Evolutionary conservation across 1,139 yeast species (phyloP).

Genomic region (Nakaseomyces sp.): DNA sequence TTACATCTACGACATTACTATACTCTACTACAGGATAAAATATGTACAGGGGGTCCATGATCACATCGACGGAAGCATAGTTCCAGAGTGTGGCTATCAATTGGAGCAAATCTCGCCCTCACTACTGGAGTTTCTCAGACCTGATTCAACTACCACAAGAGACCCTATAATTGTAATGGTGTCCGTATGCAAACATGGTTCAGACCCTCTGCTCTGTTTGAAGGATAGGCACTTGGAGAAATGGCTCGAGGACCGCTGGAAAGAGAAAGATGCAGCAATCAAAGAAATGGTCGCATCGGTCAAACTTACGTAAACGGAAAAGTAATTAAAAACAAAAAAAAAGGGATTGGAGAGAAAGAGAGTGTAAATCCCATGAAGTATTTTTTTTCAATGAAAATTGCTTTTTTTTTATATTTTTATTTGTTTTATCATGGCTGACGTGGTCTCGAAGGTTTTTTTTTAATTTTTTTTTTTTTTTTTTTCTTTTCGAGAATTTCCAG

Average conservation of each 20-base stretch:
- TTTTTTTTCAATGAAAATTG: too few species aligned
- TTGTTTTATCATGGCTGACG: background rate
- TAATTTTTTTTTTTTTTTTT: too few species aligned
- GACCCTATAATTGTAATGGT: constrained; percentile 40
- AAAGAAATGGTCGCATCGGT: constrained; percentile 32
- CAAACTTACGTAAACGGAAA: constrained; percentile 12
- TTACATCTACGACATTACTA: constrained; percentile 41
- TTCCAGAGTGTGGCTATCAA: constrained; percentile 24
- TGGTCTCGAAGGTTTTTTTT: background rate
- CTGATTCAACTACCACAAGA: constrained; percentile 22
- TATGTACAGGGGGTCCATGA: constrained; percentile 15
- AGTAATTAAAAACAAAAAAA: constrained; percentile 1
- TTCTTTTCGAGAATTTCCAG: background rate
- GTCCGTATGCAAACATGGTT: constrained; percentile 40
- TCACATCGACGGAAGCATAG: constrained; percentile 19
- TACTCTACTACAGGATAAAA: constrained; percentile 37
- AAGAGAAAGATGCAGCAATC: constrained; percentile 50
- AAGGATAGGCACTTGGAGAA: constrained; percentile 50
- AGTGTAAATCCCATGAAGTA: background rate
- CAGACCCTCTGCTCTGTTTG: constrained; percentile 41
- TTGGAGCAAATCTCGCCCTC: constrained; percentile 40
- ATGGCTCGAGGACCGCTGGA: constrained; percentile 68
- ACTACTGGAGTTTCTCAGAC: constrained; percentile 46
- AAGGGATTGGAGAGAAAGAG: constrained; percentile 1
- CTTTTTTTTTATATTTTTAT: background rate